These are phyloP conservation scores for Drosera spatulata DNA, from an alignment of 179 eudicot species.

Conservation along the genomic window DNA sequence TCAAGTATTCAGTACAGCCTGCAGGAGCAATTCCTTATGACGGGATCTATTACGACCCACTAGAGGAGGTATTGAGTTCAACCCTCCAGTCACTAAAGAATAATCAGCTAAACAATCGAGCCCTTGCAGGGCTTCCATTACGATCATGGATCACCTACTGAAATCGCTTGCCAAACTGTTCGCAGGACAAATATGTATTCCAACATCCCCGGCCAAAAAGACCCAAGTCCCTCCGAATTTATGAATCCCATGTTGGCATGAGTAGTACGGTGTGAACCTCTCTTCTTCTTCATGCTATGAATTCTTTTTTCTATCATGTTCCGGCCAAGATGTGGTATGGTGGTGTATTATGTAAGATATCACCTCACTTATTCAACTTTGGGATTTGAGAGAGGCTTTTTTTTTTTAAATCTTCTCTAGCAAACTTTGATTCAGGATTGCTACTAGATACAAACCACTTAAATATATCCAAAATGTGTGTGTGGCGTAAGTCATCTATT, in stretches of 20 bases:
- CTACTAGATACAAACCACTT: too few species aligned
- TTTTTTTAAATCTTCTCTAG: too few species aligned
- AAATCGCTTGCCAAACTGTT: conserved; percentile 8
- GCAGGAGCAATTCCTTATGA: conserved; percentile 88
- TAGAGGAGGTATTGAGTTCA: conserved; percentile 65
- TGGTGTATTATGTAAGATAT: not conserved
- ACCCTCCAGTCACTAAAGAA: not conserved
- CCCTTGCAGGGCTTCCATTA: conserved; percentile 5
- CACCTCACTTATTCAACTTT: not conserved
- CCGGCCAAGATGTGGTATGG: not conserved
- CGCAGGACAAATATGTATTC: conserved; percentile 76
- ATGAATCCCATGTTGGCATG: conserved; percentile 96
- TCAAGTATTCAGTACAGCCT: conserved; percentile 87
- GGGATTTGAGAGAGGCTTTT: too few species aligned
- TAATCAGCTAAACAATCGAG: not conserved
- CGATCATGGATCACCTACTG: conserved; percentile 1
- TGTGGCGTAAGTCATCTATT: too few species aligned
- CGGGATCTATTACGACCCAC: conserved; percentile 97
- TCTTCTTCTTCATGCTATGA: not conserved
- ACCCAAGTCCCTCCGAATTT: conserved; percentile 91
- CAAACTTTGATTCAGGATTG: too few species aligned
- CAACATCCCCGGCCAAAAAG: conserved; percentile 82
- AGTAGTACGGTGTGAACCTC: conserved; percentile 76
- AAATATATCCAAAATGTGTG: too few species aligned
- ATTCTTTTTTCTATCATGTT: not conserved